phyloP scores from a whole-genome alignment of 2,329 filamentous ascomycete genomes.

The Aspergillus calidoustus region DNA sequence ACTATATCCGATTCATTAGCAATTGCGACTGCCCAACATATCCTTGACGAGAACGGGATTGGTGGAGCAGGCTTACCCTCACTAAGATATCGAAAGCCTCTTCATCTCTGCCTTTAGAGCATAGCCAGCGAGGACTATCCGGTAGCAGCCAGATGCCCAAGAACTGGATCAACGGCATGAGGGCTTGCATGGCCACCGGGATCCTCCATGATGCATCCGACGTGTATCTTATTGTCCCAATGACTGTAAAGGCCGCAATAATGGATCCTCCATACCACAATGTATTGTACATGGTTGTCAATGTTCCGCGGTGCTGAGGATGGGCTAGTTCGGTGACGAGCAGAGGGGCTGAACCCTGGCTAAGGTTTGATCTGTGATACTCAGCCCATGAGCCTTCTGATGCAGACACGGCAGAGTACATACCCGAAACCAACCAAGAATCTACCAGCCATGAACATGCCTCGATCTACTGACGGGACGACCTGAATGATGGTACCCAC shows the following conservation, averaged over 20 bases:
- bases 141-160: constrained; percentile 65
- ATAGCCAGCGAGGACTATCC: constrained; percentile 63
- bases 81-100: constrained; percentile 36
- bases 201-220: constrained; percentile 52
- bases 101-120: constrained; percentile 34
- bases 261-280: constrained; percentile 55
- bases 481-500: constrained; percentile 26
- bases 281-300: constrained; percentile 19
- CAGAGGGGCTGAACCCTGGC: constrained; percentile 30
- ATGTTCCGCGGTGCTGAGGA: constrained; percentile 34
- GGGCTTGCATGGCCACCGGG: constrained; percentile 61
- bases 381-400: background rate
- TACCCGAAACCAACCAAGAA: constrained; percentile 36
- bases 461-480: constrained; percentile 24
- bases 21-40: background rate
- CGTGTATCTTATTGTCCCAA: constrained; percentile 43
- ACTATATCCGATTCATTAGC: constrained; percentile 12
- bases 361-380: constrained; percentile 10
- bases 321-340: constrained; percentile 35
- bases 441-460: constrained; percentile 34
- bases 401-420: too few species aligned
- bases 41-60: background rate
- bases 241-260: constrained; percentile 23
- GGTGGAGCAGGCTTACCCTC: constrained; percentile 19
- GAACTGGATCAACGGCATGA: constrained; percentile 61